Conservation (phyloP, 148 eudicot genomes). For the Vaccinium vitisidaea region DNA sequence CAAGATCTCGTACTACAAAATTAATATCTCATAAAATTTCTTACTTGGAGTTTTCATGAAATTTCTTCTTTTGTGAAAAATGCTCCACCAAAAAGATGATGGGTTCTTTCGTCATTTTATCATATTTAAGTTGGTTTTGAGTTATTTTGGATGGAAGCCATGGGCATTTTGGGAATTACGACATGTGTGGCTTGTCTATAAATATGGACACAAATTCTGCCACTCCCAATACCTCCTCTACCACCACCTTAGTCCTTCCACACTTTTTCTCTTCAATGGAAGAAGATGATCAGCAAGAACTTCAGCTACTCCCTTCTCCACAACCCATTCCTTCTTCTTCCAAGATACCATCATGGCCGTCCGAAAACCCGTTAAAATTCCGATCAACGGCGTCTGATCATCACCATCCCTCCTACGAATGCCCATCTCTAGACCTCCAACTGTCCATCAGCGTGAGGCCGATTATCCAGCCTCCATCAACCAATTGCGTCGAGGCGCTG, state of each 20-base stretch:
- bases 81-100: neutral
- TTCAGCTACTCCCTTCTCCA: slow-evolving; percentile 70
- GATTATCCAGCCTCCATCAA: slow-evolving; percentile 7
- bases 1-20: neutral
- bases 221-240: slow-evolving; percentile 10
- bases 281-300: slow-evolving; percentile 56
- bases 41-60: neutral
- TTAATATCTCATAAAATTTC: neutral
- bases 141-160: slow-evolving; percentile 18
- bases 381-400: slow-evolving; percentile 11
- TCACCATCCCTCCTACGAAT: neutral
- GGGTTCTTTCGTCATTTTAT: slow-evolving; percentile 18
- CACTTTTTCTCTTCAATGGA: slow-evolving; percentile 52
- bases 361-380: slow-evolving; percentile 16
- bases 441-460: slow-evolving; percentile 63
- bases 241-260: slow-evolving; percentile 10
- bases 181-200: neutral
- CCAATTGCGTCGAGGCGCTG: slow-evolving; percentile 39
- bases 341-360: slow-evolving; percentile 26
- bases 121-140: neutral
- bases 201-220: slow-evolving; percentile 10
- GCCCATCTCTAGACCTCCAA: slow-evolving; percentile 67
- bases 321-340: slow-evolving; percentile 24
- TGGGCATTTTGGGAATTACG: slow-evolving; percentile 11
- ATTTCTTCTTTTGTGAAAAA: too few relatives aligned